Evolutionary conservation across 2,329 filamentous ascomycete genomes (phyloP), one percentile per base, ranked within the genome.

Genomic region (Neodidymelliopsis sp.): DNA sequence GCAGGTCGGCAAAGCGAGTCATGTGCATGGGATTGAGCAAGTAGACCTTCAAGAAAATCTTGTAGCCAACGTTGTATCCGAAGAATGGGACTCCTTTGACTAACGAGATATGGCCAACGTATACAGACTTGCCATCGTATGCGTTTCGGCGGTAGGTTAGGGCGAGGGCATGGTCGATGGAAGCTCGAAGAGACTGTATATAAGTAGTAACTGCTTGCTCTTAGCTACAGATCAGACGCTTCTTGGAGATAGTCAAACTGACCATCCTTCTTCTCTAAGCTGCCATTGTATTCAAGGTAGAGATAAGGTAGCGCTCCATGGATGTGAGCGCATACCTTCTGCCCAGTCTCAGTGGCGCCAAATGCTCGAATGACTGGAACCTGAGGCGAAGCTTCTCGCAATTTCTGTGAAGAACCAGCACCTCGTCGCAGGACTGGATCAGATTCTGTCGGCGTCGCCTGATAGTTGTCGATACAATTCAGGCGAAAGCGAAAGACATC

Each of bases 391-490:
- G 84, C 85, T 54, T 80, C 77, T 51, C 82, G 75, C 36, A 37
- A 38, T 31, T 46, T 46, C 63, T 86, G 81, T 15, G 81, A 83
- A 36, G 54, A 55, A 12, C 77, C 79, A 19, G 77, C 82, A 69
- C 84, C 83, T 60, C 84, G 85, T 54, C 87, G 84, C 57, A 97
- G 80, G 54, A 84, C 81, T 56, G 92, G 91, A 74, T 97, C 92
- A 71, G 94, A 87, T 59, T 82, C 81, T 39, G 91, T 89, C 13
- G 91, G 89, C 9, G 80, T 80, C 29, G 87, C 84, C 75, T 96
- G 91, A 73, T 97, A 99, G 72, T 94, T 87, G 75, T 99, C 94
- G 76, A 99, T 87, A 77, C 91, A 96, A 72, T 99, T 97, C 68
- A 99, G 79, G 63, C 92, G 89, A 70, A 99, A 86, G 63, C 90